Evolutionary conservation across 2,329 filamentous ascomycete species (phyloP).

Genomic region (Dactylonectria estremocensis): DNA sequence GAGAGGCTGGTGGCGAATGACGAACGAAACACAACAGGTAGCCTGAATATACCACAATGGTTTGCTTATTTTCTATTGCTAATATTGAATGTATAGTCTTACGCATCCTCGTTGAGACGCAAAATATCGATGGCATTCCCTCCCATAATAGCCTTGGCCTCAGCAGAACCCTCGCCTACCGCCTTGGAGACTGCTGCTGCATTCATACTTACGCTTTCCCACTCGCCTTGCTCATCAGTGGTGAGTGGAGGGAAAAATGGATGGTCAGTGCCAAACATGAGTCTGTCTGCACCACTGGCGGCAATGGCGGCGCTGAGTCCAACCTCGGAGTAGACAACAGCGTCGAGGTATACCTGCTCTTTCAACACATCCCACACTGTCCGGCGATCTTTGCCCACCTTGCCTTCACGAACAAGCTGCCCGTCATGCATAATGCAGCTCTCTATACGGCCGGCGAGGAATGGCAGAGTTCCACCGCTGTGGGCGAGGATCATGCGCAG

Average conservation of each 20-base stretch:
- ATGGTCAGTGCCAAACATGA: slow-evolving; percentile 88
- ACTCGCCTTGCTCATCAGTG: slow-evolving; percentile 73
- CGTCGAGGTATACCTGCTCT: slow-evolving; percentile 89
- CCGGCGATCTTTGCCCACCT: slow-evolving; percentile 63
- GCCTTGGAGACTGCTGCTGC: slow-evolving; percentile 68
- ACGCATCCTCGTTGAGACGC: slow-evolving; percentile 47
- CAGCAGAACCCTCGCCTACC: slow-evolving; percentile 61
- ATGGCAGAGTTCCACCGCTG: slow-evolving; percentile 89
- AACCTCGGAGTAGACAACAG: slow-evolving; percentile 85
- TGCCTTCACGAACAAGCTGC: slow-evolving; percentile 77
- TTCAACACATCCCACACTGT: slow-evolving; percentile 70
- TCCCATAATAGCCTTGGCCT: slow-evolving; percentile 70
- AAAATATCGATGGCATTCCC: slow-evolving; percentile 72
- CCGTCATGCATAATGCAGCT: slow-evolving; percentile 89
- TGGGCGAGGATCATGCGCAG: slow-evolving; percentile 87
- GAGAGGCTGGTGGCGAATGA: slow-evolving; percentile 22
- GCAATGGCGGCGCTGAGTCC: slow-evolving; percentile 80
- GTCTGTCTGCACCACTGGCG: slow-evolving; percentile 76
- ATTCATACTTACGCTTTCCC: slow-evolving; percentile 76
- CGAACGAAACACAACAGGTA: slow-evolving; percentile 36
- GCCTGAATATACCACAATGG: slow-evolving; percentile 37
- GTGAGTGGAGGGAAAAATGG: slow-evolving; percentile 87
- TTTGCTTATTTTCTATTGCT: slow-evolving; percentile 37
- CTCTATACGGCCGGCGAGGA: slow-evolving; percentile 89
- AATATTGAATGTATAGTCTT: slow-evolving; percentile 39